Base-by-base conservation (phyloP, 441 rosid species). In the Erodium chrysanthum region DNA sequence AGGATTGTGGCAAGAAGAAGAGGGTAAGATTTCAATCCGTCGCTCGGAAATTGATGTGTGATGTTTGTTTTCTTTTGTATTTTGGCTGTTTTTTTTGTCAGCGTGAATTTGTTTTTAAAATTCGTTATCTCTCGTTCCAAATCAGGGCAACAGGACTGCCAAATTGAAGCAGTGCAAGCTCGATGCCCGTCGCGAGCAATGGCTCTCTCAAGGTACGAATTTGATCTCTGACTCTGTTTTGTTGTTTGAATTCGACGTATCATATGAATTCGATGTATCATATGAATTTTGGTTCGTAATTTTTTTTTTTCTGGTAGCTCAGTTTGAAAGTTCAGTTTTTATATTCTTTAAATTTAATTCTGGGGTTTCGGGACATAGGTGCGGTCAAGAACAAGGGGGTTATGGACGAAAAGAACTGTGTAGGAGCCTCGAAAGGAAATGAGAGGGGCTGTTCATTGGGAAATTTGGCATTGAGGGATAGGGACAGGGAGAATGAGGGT, bases 161-260 rank as follows among this genome's bases (percentile, higher is more conserved):
- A 90, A 87, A 82, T 77, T 92, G 86, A 92, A 88, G 82, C 96
- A 88, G 85, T 84, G 92, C 88, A 92, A 92, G 83, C 84, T 90
- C 0, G 96, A 89, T 77, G 93, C 85, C 20, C 96, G 98, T 64
- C 95, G 98, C 20, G 96, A 90, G 78, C 98, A 92, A 80, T 92
- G 98, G 98, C 98, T 92, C 71, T 87, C 98, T 72, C 96, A 85
- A 84, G 89, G 98, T 90, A 75, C 18, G 78, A 42, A 40, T 61
- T 63, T 62, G 42, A 20, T 46, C 37, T 35, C 10, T 63, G 15
- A 66, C 11, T 46, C 10, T 7, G 18, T 65, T 5, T 40, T 35
- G 25, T 0, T 61, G n/a, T 46, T 12, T 3, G 1, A 1, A 3
- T 25, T 25, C 3, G 29, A 25, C 1, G 3, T 25, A n/a, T n/a